A percentile compares a stretch with the other conserved stretches of the same genome.
These are phyloP conservation scores for Xylaria nigripes DNA, from an alignment of 495 filamentous ascomycete genomes.

Conservation along the genomic window DNA sequence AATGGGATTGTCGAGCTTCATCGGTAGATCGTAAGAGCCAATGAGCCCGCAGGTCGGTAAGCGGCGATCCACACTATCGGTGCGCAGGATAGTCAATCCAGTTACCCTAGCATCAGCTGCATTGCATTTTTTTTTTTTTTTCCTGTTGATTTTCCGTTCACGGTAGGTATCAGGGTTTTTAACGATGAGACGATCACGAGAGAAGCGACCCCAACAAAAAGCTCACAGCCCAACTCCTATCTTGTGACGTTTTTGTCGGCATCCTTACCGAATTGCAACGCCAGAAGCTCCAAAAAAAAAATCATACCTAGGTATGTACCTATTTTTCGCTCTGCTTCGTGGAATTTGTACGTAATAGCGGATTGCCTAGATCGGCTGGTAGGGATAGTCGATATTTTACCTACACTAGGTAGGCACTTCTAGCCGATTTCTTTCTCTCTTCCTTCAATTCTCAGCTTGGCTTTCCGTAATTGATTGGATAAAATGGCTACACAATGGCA, in stretches of 20 bases:
- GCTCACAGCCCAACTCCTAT: too few relatives aligned
- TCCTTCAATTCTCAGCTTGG: neutral
- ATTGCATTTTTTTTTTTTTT: neutral
- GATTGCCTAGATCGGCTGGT: neutral
- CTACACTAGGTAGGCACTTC: too few relatives aligned
- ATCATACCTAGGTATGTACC: too few relatives aligned
- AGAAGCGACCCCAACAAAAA: too few relatives aligned
- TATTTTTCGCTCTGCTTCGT: conserved; percentile 1
- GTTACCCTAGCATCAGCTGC: neutral
- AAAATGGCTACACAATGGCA: neutral
- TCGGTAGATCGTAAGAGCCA: neutral
- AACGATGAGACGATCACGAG: too few relatives aligned
- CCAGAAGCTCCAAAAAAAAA: neutral
- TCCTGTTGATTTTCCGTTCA: neutral
- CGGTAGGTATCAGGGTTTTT: neutral
- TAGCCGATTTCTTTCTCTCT: neutral
- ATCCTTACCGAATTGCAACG: neutral
- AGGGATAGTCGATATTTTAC: neutral
- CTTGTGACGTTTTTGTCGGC: too few relatives aligned
- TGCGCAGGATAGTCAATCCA: too few relatives aligned
- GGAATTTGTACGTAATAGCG: conserved; percentile 31
- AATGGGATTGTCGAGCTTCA: too few relatives aligned
- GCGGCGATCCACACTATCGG: too few relatives aligned
- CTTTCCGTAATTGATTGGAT: neutral
- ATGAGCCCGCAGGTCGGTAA: too few relatives aligned